phyloP scores from a whole-genome alignment of 768 basidiomycete genomes.

The Dentipellis sp. region DNA sequence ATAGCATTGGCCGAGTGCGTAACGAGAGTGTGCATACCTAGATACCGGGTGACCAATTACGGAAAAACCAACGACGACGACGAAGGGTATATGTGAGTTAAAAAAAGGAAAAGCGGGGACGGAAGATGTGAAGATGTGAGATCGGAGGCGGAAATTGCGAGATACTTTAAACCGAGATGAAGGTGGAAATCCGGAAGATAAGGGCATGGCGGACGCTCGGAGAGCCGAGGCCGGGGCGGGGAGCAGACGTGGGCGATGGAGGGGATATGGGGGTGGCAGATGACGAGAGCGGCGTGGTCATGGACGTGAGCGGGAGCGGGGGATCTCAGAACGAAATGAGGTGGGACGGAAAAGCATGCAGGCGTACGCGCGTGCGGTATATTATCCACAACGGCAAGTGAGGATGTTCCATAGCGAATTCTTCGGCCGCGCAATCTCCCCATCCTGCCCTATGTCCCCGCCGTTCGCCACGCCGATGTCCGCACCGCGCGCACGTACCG shows the following conservation, averaged over 20 bases:
- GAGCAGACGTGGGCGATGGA: background rate
- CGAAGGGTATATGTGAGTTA: conserved; percentile 9
- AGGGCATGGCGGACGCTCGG: background rate
- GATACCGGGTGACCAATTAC: conserved; percentile 1
- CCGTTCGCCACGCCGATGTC: conserved; percentile 58
- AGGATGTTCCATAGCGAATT: conserved; percentile 56
- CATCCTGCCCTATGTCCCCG: conserved; percentile 51
- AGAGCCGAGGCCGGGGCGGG: background rate
- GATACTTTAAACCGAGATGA: no score
- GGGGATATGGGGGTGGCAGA: no score
- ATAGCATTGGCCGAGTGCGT: background rate
- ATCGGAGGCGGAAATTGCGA: no score
- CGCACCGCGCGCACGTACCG: conserved; percentile 60
- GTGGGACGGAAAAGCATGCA: background rate
- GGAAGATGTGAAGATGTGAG: no score
- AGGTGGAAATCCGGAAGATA: background rate
- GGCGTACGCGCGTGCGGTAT: background rate
- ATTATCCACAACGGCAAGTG: conserved; percentile 67
- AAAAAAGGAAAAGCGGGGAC: background rate
- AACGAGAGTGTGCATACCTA: conserved; percentile 6
- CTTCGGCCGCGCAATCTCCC: conserved; percentile 43
- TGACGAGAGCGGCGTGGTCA: no score
- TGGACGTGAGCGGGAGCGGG: no score
- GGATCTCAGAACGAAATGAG: no score
- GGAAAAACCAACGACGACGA: conserved; percentile 4